Base-by-base conservation (phyloP, 2,329 filamentous ascomycete species). In the Ophiognomonia clavigignenti-juglandacearum region DNA sequence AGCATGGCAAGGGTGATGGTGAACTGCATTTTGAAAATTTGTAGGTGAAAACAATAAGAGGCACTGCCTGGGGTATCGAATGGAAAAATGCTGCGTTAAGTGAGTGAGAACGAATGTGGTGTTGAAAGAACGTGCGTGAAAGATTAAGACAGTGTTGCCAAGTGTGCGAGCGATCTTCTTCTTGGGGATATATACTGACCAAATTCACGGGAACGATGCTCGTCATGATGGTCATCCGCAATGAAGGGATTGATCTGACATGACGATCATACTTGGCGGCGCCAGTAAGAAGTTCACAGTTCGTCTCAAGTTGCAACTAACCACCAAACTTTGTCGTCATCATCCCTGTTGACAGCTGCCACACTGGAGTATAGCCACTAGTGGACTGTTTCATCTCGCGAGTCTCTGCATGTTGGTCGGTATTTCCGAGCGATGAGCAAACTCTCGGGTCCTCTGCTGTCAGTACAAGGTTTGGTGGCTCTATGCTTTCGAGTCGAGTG, bases 1-100 rank as follows among this genome's bases (percentile, higher is more conserved):
- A 65, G 56, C 56, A 61, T 57, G 36, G 59, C 32, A 23, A 65
- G 32, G 8, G 59, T 55, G 47, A 56, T 29, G 55, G 56, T 40
- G 60, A 60, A 61, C 61, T 63, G 64, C 62, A 64, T 64, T n/a
- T 48, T 32, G 20, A 31, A 41, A 35, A 27, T 14, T 23, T 29
- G 36, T n/a, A 31, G 40, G 29, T 36, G 35, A 26, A n/a, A n/a
- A n/a, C n/a, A 22, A 39, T 29, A 22, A 20, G 27, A 26, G 29
- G 29, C 29, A 13, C 29, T 31, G 29, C 29, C 29, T 31, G n/a
- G n/a, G 10, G 10, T 31, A 31, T 31, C n/a, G n/a, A 13, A 4
- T 13, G 10, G 5, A n/a, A 11, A 5, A 13, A 13, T 31, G 4
- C n/a, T 4, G 29, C 5, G 13, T 31, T 5, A 31, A 31, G n/a